phyloP scores from a whole-genome alignment of 306 rosid species.

The Comarum palustre region DNA sequence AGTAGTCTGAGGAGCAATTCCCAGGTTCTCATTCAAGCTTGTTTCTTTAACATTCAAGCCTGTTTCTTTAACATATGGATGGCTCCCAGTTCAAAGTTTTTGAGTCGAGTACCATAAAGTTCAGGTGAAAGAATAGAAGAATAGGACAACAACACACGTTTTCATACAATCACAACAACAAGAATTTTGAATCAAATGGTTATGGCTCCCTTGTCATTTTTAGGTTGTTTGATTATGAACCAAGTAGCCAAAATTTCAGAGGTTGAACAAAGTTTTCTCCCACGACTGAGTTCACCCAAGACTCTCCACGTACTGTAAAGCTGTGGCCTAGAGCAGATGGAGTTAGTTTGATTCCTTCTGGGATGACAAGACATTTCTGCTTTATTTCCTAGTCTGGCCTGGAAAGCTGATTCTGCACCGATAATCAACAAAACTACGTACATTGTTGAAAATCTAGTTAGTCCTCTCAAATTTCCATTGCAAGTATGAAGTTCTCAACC shows the following conservation, averaged over 20 bases:
- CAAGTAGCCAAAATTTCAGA: not conserved
- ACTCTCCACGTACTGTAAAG: not conserved
- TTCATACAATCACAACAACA: not conserved
- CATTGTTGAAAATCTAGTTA: not conserved
- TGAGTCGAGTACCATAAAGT: not conserved
- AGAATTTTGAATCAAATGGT: not conserved
- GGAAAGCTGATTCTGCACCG: slow-evolving; percentile 11
- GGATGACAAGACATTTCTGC: slow-evolving; percentile 11
- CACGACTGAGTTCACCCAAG: not conserved
- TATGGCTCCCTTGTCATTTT: not conserved
- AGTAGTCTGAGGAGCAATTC: not conserved
- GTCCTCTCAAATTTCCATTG: slow-evolving; percentile 11
- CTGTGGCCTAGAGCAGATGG: not conserved
- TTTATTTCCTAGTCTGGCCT: not conserved
- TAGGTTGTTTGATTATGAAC: not conserved
- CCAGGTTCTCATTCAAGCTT: not conserved
- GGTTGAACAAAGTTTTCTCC: not conserved
- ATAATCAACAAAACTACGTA: not conserved
- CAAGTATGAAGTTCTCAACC: not conserved
- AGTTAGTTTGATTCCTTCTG: slow-evolving; percentile 4
- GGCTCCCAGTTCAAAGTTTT: not conserved
- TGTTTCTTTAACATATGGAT: not conserved
- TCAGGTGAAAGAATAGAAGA: no score
- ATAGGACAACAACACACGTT: no score
- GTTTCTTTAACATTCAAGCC: not conserved